Evolutionary conservation across 1,284 basidiomycete species (phyloP).

Genomic region (Mycocalia duriaeana): DNA sequence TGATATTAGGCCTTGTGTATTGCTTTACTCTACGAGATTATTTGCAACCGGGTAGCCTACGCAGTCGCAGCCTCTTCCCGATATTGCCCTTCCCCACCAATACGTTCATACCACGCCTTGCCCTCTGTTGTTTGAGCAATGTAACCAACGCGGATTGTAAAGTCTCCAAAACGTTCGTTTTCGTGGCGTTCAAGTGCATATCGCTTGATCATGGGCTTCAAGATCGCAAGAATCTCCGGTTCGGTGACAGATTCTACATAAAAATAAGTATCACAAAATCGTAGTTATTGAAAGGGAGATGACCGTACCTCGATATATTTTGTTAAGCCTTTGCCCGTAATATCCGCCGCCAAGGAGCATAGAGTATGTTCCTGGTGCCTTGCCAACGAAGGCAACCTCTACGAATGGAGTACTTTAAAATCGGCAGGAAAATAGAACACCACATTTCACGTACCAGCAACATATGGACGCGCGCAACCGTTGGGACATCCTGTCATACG

Average conservation of each 20-base stretch:
- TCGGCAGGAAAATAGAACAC: too few species aligned
- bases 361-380: slow-evolving; percentile 88
- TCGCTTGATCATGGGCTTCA: slow-evolving; percentile 88
- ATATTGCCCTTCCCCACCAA: slow-evolving; percentile 66
- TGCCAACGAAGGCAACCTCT: slow-evolving; percentile 96
- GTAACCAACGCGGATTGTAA: slow-evolving; percentile 84
- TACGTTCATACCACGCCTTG: slow-evolving; percentile 76
- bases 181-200: slow-evolving; percentile 86
- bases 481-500: slow-evolving; percentile 97
- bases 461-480: slow-evolving; percentile 91
- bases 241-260: slow-evolving; percentile 83
- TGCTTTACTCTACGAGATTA: too few species aligned
- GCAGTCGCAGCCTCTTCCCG: slow-evolving; percentile 13
- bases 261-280: neutral
- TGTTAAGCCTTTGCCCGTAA: slow-evolving; percentile 89
- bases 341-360: slow-evolving; percentile 97
- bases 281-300: neutral
- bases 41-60: slow-evolving; percentile 1
- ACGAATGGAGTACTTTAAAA: too few species aligned
- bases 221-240: slow-evolving; percentile 88
- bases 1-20: too few species aligned
- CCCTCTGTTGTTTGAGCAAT: slow-evolving; percentile 77
- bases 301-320: slow-evolving; percentile 77
- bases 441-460: slow-evolving; percentile 73
- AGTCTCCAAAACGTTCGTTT: slow-evolving; percentile 96